Percentiles rank a stretch among this genome's conserved stretches.
Conservation (phyloP, 2,329 filamentous ascomycete genomes). For the Botrytis elliptica region DNA sequence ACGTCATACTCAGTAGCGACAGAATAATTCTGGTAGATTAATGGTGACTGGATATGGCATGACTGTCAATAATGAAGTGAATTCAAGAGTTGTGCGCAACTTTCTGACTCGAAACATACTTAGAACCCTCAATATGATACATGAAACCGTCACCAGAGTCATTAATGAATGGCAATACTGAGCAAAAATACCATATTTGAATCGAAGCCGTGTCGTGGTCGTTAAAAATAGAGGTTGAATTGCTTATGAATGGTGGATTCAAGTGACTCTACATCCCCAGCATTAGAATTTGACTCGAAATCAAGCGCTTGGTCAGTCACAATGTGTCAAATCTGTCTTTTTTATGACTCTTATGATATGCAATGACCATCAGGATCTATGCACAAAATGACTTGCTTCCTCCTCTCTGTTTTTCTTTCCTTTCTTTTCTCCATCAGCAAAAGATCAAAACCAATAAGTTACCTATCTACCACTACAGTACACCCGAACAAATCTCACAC, state of each 20-base stretch:
- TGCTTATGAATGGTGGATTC: background rate
- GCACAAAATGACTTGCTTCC: background rate
- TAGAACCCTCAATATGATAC: no score
- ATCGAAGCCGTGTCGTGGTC: no score
- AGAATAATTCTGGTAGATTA: no score
- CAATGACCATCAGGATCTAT: background rate
- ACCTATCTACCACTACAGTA: background rate
- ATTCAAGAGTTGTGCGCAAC: no score
- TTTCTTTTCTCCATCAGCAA: background rate
- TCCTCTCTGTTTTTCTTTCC: background rate
- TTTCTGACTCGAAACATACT: no score
- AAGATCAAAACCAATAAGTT: background rate
- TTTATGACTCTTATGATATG: accelerated
- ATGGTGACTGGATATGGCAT: no score
- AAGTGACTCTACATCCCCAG: background rate
- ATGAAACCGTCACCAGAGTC: no score
- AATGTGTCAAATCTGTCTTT: background rate
- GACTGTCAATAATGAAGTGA: no score
- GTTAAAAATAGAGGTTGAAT: background rate
- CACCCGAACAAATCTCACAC: background rate
- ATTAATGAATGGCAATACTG: no score
- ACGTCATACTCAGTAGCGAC: no score
- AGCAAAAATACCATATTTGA: no score
- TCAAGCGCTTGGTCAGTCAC: background rate
- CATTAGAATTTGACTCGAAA: background rate